Conservation (phyloP, 306 rosid species). For the Acacia crassicarpa region DNA sequence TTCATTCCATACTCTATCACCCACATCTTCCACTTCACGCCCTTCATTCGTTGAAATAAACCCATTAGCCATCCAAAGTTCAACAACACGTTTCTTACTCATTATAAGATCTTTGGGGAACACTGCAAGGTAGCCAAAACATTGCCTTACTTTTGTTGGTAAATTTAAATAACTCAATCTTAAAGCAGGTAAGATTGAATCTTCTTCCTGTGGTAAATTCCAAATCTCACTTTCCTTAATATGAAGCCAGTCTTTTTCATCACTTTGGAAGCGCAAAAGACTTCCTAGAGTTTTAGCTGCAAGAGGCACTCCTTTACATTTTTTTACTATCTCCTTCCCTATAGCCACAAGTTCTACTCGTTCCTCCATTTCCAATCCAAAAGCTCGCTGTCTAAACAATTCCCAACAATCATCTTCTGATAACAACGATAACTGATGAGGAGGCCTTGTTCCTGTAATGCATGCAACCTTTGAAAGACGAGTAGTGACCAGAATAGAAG, state of each 20-base stretch:
- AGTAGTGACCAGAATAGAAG: constrained; percentile 28
- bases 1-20: not conserved
- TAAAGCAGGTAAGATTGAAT: not conserved
- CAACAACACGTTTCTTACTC: not conserved
- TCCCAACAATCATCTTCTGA: no score
- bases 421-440: no score
- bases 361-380: no score
- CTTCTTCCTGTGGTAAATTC: not conserved
- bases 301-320: not conserved
- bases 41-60: not conserved
- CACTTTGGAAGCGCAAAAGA: not conserved
- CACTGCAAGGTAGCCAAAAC: constrained; percentile 15
- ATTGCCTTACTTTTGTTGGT: not conserved
- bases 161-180: constrained; percentile 11
- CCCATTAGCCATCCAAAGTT: not conserved
- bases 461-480: not conserved
- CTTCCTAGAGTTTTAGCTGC: not conserved
- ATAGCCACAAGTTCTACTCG: no score
- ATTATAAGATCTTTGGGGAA: not conserved
- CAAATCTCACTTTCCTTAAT: no score
- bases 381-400: no score
- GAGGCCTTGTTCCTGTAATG: no score
- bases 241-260: not conserved
- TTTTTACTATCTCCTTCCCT: not conserved
- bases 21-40: not conserved